Conservation (phyloP, 2,329 filamentous ascomycete species). For the Arthrobotrys sinensis region DNA sequence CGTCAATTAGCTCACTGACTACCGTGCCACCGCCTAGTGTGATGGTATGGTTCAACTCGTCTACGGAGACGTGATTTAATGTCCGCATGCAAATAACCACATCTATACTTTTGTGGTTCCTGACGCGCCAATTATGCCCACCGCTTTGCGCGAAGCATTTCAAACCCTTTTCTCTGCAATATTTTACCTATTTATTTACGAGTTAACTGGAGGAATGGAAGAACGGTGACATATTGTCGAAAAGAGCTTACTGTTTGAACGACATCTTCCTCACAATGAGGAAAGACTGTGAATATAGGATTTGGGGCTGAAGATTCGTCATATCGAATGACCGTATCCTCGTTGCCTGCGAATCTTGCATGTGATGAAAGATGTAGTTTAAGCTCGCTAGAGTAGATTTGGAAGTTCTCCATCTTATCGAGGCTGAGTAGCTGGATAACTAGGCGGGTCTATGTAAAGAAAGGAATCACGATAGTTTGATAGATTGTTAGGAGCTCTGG, state of each 20-base stretch:
- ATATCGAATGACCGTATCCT: slow-evolving; percentile 38
- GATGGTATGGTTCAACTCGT: slow-evolving; percentile 43
- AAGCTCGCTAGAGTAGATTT: slow-evolving; percentile 21
- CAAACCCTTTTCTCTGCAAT: slow-evolving; percentile 37
- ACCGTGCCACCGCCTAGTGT: slow-evolving; percentile 61
- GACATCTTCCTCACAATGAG: slow-evolving; percentile 40
- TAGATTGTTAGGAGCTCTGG: no score
- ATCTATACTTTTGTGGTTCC: slow-evolving; percentile 28
- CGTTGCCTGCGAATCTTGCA: slow-evolving; percentile 31
- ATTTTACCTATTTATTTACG: slow-evolving; percentile 46
- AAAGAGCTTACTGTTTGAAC: slow-evolving; percentile 51
- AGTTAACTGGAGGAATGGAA: no score
- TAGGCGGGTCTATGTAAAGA: no score
- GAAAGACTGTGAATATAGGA: slow-evolving; percentile 31
- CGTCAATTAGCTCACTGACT: slow-evolving; percentile 51
- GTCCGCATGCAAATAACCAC: slow-evolving; percentile 56
- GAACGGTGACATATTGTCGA: no score
- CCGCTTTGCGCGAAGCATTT: slow-evolving; percentile 53
- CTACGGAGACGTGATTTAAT: slow-evolving; percentile 45
- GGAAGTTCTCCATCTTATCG: slow-evolving; percentile 37
- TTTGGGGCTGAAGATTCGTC: slow-evolving; percentile 35
- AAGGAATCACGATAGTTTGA: no score
- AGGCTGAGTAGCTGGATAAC: no score
- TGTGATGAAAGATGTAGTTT: slow-evolving; percentile 35
- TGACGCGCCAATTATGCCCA: slow-evolving; percentile 42